Conservation (phyloP, 2,329 filamentous ascomycete species). For the Monosporascus sp. region DNA sequence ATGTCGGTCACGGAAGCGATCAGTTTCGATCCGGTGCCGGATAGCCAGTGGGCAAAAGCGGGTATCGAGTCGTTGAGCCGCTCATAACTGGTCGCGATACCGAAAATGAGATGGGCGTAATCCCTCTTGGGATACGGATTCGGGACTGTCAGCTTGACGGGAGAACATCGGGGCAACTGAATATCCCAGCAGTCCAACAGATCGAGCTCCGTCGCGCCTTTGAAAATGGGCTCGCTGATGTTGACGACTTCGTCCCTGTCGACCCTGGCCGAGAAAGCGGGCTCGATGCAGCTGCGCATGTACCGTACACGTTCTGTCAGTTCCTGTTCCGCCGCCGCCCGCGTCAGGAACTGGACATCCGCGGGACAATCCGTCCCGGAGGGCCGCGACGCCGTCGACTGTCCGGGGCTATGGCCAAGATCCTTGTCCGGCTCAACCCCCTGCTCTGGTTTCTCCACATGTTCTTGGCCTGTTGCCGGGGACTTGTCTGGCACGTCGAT, state of each 20-base stretch:
- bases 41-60: constrained; percentile 51
- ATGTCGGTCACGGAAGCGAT: constrained; percentile 46
- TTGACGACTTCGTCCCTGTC: constrained; percentile 33
- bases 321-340: constrained; percentile 18
- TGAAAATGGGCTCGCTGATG: constrained; percentile 32
- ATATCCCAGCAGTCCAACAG: constrained; percentile 22
- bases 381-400: constrained; percentile 2
- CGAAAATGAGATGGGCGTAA: constrained; percentile 50
- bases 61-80: constrained; percentile 45
- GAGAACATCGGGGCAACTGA: constrained; percentile 31
- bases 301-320: constrained; percentile 39
- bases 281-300: constrained; percentile 38
- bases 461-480: too few relatives aligned
- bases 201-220: constrained; percentile 24
- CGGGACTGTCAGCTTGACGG: constrained; percentile 42
- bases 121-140: constrained; percentile 33
- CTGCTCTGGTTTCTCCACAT: too few relatives aligned
- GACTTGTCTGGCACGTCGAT: neutral
- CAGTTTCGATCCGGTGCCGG: constrained; percentile 43
- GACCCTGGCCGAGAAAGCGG: constrained; percentile 25
- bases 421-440: neutral
- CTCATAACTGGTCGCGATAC: constrained; percentile 47
- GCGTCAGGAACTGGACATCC: constrained; percentile 22
- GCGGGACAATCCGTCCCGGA: constrained; percentile 11
- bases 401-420: neutral